phyloP scores from a whole-genome alignment of 768 basidiomycete genomes.

The Dioszegia aurantiaca region DNA sequence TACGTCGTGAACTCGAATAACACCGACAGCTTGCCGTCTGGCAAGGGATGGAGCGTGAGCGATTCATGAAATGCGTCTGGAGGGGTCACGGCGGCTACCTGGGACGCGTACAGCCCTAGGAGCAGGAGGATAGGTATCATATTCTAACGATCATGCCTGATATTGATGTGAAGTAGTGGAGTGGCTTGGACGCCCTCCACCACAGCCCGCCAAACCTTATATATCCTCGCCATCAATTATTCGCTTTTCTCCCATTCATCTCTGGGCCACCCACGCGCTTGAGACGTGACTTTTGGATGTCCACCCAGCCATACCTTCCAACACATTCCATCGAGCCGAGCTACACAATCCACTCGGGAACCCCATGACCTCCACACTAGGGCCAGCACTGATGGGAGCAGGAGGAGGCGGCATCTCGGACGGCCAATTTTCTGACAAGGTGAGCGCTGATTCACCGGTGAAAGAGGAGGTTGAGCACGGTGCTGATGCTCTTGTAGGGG shows the following conservation, averaged over 20 bases:
- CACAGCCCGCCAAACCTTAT: too few species aligned
- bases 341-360: not conserved
- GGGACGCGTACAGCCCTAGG: not conserved
- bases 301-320: constrained; percentile 7
- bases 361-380: constrained; percentile 3
- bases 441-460: constrained; percentile 7
- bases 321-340: not conserved
- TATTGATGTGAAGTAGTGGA: not conserved
- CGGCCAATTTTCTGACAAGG: constrained; percentile 35
- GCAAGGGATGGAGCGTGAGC: constrained; percentile 62
- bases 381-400: constrained; percentile 2
- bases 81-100: not conserved
- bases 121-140: not conserved
- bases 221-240: not conserved
- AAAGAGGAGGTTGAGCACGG: not conserved
- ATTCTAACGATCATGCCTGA: constrained; percentile 2
- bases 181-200: constrained; percentile 19
- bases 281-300: not conserved
- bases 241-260: not conserved
- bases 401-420: constrained; percentile 18
- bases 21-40: constrained; percentile 77
- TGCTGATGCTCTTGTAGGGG: constrained; percentile 58
- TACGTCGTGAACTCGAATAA: constrained; percentile 73
- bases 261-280: too few species aligned
- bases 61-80: constrained; percentile 56